Evolutionary conservation across 1,284 basidiomycete species (phyloP).

Genomic region (Leccinum subrobustum): DNA sequence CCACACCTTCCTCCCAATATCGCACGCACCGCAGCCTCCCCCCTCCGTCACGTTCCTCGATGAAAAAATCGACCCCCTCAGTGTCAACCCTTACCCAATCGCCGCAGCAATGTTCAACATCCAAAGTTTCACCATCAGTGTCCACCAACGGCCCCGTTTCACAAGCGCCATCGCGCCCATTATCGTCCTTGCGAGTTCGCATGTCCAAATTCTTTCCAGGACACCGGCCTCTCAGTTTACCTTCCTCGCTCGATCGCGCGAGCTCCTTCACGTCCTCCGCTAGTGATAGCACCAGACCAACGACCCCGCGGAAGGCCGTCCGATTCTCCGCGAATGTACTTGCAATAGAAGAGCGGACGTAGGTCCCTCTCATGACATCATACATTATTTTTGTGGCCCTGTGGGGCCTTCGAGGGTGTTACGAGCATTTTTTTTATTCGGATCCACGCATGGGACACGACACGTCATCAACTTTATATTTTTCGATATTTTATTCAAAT

Average conservation of each 20-base stretch:
- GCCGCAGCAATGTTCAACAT: conserved; percentile 30
- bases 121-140: conserved; percentile 46
- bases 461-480: conserved; percentile 22
- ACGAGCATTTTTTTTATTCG: conserved; percentile 29
- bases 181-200: conserved; percentile 43
- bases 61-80: conserved; percentile 49
- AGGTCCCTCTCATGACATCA: background rate
- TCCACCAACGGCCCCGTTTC: conserved; percentile 44
- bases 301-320: conserved; percentile 52
- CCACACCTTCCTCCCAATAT: conserved; percentile 28
- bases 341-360: conserved; percentile 28
- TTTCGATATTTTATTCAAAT: conserved; percentile 30
- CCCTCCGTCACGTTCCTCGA: conserved; percentile 55
- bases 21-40: conserved; percentile 39
- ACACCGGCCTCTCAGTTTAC: conserved; percentile 39
- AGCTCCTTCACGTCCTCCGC: conserved; percentile 39
- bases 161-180: conserved; percentile 37
- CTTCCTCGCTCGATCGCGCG: conserved; percentile 34
- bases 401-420: background rate
- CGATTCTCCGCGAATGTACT: conserved; percentile 48
- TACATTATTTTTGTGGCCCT: conserved; percentile 3
- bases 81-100: conserved; percentile 34
- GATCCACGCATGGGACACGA: conserved; percentile 21
- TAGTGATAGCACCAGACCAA: conserved; percentile 36
- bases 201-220: conserved; percentile 52